Percentiles rank a stretch among this genome's conserved stretches.
Evolutionary conservation across 768 basidiomycete genomes (phyloP).

Genomic region (Dioszegia hungarica): DNA sequence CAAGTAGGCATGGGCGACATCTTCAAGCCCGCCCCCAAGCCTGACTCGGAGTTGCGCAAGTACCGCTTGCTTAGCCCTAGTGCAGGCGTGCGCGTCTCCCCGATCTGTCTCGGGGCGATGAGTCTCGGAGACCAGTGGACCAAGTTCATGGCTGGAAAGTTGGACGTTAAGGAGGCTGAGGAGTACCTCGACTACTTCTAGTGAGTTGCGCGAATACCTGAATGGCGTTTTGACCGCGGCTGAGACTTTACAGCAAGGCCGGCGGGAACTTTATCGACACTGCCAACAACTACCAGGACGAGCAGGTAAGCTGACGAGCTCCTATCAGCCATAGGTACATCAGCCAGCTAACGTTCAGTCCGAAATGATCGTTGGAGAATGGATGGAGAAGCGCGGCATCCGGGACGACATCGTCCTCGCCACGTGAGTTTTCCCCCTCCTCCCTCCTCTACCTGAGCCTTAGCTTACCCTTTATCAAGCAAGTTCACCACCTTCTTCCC

Average conservation of each 20-base stretch:
- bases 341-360: constrained; percentile 49
- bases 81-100: constrained; percentile 50
- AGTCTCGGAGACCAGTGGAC: constrained; percentile 52
- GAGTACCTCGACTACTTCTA: constrained; percentile 22
- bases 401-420: constrained; percentile 55
- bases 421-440: constrained; percentile 42
- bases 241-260: constrained; percentile 35
- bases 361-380: constrained; percentile 57
- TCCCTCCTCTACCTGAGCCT: neutral
- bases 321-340: constrained; percentile 26
- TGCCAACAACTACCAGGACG: constrained; percentile 52
- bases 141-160: constrained; percentile 23
- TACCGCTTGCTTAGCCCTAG: constrained; percentile 47
- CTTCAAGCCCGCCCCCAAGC: constrained; percentile 14
- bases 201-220: neutral
- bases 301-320: neutral
- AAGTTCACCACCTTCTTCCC: constrained; percentile 25
- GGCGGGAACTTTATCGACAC: constrained; percentile 58
- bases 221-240: neutral
- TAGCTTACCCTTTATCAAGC: constrained; percentile 3
- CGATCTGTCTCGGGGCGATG: constrained; percentile 51
- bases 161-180: constrained; percentile 23
- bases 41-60: constrained; percentile 20
- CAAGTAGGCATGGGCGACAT: neutral
- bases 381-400: constrained; percentile 52